Evolutionary conservation across 495 filamentous ascomycete genomes (phyloP).

Genomic region (Ascobolus immersus): DNA sequence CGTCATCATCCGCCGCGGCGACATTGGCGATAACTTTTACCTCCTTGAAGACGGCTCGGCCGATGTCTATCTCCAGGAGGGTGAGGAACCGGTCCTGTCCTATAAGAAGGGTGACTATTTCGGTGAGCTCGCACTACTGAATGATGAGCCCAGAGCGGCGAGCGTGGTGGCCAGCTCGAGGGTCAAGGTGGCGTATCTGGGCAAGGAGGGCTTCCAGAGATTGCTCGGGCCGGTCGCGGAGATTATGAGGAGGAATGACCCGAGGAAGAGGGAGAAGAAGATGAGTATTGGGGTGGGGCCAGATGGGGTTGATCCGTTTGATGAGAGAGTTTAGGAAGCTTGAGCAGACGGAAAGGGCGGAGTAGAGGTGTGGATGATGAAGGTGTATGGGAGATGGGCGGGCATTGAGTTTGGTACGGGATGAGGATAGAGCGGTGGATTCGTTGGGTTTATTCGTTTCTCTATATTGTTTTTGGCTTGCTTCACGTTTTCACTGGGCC

Average conservation of each 20-base stretch:
- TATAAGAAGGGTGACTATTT: constrained; percentile 91
- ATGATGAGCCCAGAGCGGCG: constrained; percentile 82
- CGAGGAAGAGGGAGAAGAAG: too few species aligned
- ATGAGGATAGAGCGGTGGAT: too few species aligned
- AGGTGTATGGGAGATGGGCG: too few species aligned
- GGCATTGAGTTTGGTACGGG: too few species aligned
- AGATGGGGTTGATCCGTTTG: constrained; percentile 1
- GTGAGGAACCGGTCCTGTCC: constrained; percentile 38
- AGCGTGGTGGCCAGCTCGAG: constrained; percentile 57
- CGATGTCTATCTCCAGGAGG: constrained; percentile 49
- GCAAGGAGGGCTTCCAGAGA: constrained; percentile 83
- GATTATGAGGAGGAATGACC: constrained; percentile 70
- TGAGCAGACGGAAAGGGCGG: too few species aligned
- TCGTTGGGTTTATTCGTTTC: too few species aligned
- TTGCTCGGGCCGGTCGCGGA: constrained; percentile 78
- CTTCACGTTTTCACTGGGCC: too few species aligned
- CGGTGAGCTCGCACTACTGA: constrained; percentile 75
- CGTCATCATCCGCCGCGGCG: constrained; percentile 72
- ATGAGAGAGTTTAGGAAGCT: not conserved
- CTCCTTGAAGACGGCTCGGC: constrained; percentile 74
- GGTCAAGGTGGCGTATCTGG: constrained; percentile 82
- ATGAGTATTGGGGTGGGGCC: too few species aligned
- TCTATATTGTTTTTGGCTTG: too few species aligned
- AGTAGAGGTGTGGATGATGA: too few species aligned
- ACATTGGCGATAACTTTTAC: constrained; percentile 79